phyloP scores from a whole-genome alignment of 2,329 filamentous ascomycete species.

The Ustulina deusta region DNA sequence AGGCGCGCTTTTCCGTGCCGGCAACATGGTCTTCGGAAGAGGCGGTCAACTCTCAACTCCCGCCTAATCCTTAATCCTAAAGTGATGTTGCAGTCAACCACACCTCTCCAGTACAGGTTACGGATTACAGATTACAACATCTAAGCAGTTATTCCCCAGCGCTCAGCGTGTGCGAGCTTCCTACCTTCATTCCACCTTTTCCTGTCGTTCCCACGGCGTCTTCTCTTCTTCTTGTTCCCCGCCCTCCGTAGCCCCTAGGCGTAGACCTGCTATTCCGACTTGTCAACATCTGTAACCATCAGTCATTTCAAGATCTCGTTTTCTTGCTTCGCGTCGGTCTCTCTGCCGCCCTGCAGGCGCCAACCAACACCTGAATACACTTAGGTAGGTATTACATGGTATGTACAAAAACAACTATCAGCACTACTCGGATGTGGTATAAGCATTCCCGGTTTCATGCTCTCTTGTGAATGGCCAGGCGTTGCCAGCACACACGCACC shows the following conservation, averaged over 20 bases:
- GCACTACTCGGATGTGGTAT: constrained; percentile 32
- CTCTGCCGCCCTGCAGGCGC: constrained; percentile 28
- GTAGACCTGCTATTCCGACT: neutral
- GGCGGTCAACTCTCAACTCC: constrained; percentile 39
- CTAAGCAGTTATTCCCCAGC: neutral
- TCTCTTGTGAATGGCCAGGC: constrained; percentile 35
- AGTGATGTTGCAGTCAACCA: constrained; percentile 26
- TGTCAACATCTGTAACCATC: neutral
- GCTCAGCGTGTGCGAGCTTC: neutral
- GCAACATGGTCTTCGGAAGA: constrained; percentile 41
- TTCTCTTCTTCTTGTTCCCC: neutral
- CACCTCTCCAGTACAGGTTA: constrained; percentile 3
- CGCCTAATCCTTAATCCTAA: constrained; percentile 11
- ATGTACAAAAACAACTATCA: constrained; percentile 25
- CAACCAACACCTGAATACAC: constrained; percentile 23
- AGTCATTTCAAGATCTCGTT: neutral
- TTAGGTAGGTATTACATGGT: neutral
- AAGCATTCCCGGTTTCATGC: constrained; percentile 31
- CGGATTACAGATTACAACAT: constrained; percentile 14
- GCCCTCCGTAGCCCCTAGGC: neutral
- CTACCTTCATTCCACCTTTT: neutral
- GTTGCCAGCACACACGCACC: constrained; percentile 37
- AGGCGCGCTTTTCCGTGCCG: constrained; percentile 41
- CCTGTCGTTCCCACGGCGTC: neutral
- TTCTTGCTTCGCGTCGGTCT: constrained; percentile 21